These are phyloP conservation scores for Aechmea fasciata DNA, from an alignment of 176 grass and related monocot species.

Conservation along the genomic window DNA sequence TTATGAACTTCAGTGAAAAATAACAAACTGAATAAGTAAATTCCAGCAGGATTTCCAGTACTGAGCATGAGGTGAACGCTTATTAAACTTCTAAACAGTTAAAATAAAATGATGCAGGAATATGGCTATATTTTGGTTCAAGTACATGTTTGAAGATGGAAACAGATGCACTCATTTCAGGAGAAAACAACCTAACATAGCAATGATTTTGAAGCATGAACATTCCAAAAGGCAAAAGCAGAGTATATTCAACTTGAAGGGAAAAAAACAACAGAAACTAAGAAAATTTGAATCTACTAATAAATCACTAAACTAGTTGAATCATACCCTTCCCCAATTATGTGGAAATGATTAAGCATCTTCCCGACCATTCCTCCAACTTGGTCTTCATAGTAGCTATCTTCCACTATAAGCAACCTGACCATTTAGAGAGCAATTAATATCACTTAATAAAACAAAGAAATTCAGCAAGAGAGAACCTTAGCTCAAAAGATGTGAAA, in stretches of 20 bases:
- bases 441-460: not conserved
- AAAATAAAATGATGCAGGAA: no score
- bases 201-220: no score
- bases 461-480: not conserved
- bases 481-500: not conserved
- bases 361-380: constrained; percentile 43
- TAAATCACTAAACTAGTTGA: constrained; percentile 10
- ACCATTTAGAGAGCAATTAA: constrained; percentile 1
- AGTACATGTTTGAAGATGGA: not conserved
- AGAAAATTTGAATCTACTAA: constrained; percentile 22
- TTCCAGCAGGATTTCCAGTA: no score
- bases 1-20: not conserved
- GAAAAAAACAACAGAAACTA: constrained; percentile 7
- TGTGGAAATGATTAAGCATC: constrained; percentile 76
- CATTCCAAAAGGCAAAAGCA: not conserved
- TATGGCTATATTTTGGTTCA: no score
- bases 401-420: constrained; percentile 76
- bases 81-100: not conserved
- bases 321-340: constrained; percentile 88
- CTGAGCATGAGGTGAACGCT: no score
- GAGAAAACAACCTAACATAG: no score
- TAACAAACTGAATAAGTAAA: not conserved
- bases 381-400: constrained; percentile 75
- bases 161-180: no score
- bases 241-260: not conserved